Evolutionary conservation across 2,329 filamentous ascomycete species (phyloP).

Genomic region (Calonectria pseudoturangicola): DNA sequence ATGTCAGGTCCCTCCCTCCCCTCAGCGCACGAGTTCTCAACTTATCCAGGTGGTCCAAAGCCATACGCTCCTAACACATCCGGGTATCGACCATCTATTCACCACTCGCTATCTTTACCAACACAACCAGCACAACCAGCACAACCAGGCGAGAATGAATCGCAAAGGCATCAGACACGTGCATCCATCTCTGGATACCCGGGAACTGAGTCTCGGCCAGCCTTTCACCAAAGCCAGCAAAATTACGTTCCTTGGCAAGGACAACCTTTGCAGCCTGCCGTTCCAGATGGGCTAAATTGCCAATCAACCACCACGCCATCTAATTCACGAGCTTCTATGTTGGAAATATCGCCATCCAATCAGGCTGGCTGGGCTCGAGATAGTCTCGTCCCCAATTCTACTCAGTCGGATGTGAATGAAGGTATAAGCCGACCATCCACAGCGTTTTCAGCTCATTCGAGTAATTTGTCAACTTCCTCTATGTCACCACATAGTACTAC

Average conservation of each 20-base stretch:
- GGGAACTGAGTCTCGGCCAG: neutral
- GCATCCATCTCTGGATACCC: slow-evolving; percentile 6
- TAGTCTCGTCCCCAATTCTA: neutral
- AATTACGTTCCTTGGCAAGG: neutral
- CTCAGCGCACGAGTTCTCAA: too few species aligned
- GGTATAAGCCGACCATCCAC: slow-evolving; percentile 11
- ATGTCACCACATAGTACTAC: slow-evolving; percentile 1
- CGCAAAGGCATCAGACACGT: neutral
- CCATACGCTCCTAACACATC: neutral
- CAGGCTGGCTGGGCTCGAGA: neutral
- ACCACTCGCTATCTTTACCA: neutral
- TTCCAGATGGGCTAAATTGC: neutral
- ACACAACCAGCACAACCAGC: neutral
- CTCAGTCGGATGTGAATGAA: neutral
- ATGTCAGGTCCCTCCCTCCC: neutral
- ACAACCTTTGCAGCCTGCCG: neutral
- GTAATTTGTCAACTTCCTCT: neutral
- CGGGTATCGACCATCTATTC: neutral
- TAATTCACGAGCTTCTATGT: neutral
- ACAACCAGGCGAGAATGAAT: neutral
- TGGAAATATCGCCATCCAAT: neutral
- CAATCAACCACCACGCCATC: neutral
- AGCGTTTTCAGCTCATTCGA: neutral
- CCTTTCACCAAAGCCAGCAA: neutral
- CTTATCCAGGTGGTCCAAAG: slow-evolving; percentile 8